Percentiles rank a stretch among this genome's conserved stretches.
Conservation (phyloP, 306 rosid genomes). For the Dalbergia cochinchinensis region DNA sequence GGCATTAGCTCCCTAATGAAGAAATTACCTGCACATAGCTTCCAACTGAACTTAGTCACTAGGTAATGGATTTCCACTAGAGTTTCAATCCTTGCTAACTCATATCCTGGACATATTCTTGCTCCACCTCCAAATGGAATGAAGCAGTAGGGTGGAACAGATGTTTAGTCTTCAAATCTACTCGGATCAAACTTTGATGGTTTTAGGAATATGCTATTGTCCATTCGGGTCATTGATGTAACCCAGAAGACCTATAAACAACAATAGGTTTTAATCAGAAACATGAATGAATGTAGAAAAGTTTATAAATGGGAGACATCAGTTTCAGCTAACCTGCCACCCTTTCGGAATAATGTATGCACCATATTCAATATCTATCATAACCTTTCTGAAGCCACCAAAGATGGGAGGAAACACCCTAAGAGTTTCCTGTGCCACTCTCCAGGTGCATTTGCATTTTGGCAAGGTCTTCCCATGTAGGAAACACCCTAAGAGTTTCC, state of each 20-base stretch:
- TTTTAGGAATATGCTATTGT: conserved; percentile 60
- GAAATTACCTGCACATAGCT: conserved; percentile 61
- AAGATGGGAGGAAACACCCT: conserved; percentile 73
- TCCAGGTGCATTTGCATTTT: conserved; percentile 93
- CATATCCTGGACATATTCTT: conserved; percentile 77
- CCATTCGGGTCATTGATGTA: conserved; percentile 76
- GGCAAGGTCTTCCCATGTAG: conserved; percentile 83
- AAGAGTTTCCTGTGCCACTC: conserved; percentile 76
- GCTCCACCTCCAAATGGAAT: conserved; percentile 78
- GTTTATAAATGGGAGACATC: not conserved
- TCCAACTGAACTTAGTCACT: conserved; percentile 76
- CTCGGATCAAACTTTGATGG: conserved; percentile 78
- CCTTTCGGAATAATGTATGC: conserved; percentile 84
- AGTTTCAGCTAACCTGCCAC: conserved; percentile 77
- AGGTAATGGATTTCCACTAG: conserved; percentile 73
- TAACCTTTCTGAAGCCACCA: conserved; percentile 66
- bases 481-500: conserved; percentile 73
- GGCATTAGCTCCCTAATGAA: conserved; percentile 71
- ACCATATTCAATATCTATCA: conserved; percentile 63
- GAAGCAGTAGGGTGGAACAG: conserved; percentile 69
- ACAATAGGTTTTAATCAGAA: not conserved
- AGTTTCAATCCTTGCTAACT: conserved; percentile 71
- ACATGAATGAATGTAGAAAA: conserved; percentile 22
- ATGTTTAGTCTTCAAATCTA: conserved; percentile 69
- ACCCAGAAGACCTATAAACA: conserved; percentile 73